phyloP scores from a whole-genome alignment of 345 rosid species.

The Acer campestre region DNA sequence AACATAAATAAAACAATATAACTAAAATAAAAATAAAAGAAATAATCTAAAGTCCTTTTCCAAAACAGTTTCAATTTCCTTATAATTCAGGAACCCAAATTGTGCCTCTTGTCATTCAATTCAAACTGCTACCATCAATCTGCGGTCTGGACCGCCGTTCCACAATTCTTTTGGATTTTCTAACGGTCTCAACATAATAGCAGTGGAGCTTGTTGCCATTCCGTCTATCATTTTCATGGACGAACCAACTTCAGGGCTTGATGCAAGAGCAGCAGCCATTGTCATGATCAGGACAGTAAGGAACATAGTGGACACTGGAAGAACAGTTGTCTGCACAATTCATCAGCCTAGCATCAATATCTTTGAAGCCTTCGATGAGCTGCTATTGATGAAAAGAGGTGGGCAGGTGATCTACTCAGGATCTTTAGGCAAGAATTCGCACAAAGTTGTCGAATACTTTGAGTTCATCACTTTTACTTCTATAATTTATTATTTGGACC shows the following conservation, averaged over 20 bases:
- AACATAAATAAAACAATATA: too few species aligned
- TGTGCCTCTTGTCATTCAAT: too few species aligned
- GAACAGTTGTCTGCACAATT: constrained; percentile 65
- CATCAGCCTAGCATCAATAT: constrained; percentile 66
- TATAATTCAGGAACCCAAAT: too few species aligned
- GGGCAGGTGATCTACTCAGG: constrained; percentile 55
- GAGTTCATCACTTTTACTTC: constrained; percentile 31
- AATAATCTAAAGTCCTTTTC: too few species aligned
- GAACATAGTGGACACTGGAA: constrained; percentile 55
- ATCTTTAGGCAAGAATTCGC: constrained; percentile 49
- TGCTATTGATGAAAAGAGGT: constrained; percentile 58
- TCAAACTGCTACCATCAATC: too few species aligned
- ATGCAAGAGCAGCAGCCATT: constrained; percentile 64
- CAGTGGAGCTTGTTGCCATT: constrained; percentile 64
- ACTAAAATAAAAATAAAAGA: too few species aligned
- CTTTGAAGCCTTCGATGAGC: constrained; percentile 64
- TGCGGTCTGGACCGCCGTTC: too few species aligned
- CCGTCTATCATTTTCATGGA: constrained; percentile 71
- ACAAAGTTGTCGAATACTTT: constrained; percentile 52
- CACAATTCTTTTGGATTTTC: too few species aligned
- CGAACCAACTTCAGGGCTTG: constrained; percentile 61
- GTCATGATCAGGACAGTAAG: constrained; percentile 63
- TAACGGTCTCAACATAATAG: too few species aligned
- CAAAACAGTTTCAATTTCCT: too few species aligned
- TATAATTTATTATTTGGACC: not conserved